Evolutionary conservation across 208 protist species (phyloP).

Genomic region (Acanthamoeba royreba): DNA sequence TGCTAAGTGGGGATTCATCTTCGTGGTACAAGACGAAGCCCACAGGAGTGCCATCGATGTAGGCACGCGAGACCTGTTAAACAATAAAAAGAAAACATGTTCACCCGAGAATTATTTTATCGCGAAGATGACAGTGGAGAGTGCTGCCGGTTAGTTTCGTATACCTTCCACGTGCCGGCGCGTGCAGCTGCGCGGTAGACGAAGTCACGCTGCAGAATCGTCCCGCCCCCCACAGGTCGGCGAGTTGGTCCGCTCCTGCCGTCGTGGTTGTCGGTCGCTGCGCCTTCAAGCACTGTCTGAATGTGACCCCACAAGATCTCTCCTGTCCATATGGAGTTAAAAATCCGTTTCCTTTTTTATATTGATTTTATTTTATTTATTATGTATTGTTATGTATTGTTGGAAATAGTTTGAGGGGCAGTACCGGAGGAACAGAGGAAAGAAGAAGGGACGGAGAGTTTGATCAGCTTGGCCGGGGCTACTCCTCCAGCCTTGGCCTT

Average conservation of each 20-base stretch:
- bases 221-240: neutral
- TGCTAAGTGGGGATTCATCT: neutral
- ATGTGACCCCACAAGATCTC: neutral
- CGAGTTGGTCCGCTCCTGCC: neutral
- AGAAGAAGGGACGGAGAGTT: too few relatives aligned
- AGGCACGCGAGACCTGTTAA: neutral
- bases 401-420: neutral
- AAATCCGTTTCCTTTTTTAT: neutral
- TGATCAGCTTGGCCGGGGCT: too few relatives aligned
- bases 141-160: too few relatives aligned
- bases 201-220: neutral
- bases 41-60: neutral
- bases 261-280: neutral
- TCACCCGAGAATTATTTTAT: too few relatives aligned
- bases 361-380: neutral
- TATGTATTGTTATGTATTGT: neutral
- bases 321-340: neutral
- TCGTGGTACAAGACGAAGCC: slow-evolving; percentile 4
- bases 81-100: neutral
- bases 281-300: neutral
- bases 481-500: too few relatives aligned
- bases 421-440: neutral
- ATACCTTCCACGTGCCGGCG: neutral
- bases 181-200: neutral
- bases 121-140: too few relatives aligned